Percentiles rank a stretch among this genome's conserved stretches.
These are phyloP conservation scores for Russula griseocarnosa DNA, from an alignment of 768 basidiomycete species.

Conservation along the genomic window DNA sequence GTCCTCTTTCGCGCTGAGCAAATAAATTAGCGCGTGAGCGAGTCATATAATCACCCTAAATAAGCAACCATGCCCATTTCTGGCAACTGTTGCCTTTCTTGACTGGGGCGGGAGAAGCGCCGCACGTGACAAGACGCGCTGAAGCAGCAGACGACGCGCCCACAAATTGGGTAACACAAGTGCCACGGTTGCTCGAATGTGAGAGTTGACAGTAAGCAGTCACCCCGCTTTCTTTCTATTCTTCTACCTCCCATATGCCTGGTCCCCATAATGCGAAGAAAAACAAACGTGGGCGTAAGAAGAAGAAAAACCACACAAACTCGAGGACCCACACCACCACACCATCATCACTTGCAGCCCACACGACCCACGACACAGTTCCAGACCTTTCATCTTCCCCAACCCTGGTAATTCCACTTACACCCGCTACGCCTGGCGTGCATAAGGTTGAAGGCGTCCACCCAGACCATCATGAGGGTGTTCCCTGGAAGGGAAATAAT, in stretches of 20 bases:
- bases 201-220: not conserved
- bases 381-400: constrained; percentile 1
- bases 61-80: constrained; percentile 4
- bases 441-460: constrained; percentile 7
- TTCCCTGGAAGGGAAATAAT: not conserved
- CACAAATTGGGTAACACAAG: not conserved
- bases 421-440: not conserved
- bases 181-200: not conserved
- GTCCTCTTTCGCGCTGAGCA: not conserved
- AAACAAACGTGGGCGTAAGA: constrained; percentile 38
- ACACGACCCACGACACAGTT: not conserved
- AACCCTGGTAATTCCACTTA: constrained; percentile 1
- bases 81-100: not conserved
- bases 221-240: not conserved
- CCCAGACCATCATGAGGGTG: not conserved
- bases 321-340: not conserved
- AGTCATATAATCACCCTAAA: constrained; percentile 10
- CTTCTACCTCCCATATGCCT: constrained; percentile 43
- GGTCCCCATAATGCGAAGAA: constrained; percentile 55
- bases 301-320: constrained; percentile 36
- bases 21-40: not conserved
- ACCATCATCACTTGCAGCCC: constrained; percentile 4
- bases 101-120: no score
- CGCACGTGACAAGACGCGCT: constrained; percentile 12
- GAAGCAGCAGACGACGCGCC: constrained; percentile 7